Evolutionary conservation across 805 yeast genomes (phyloP).

Genomic region (Teunomyces gatunensis): DNA sequence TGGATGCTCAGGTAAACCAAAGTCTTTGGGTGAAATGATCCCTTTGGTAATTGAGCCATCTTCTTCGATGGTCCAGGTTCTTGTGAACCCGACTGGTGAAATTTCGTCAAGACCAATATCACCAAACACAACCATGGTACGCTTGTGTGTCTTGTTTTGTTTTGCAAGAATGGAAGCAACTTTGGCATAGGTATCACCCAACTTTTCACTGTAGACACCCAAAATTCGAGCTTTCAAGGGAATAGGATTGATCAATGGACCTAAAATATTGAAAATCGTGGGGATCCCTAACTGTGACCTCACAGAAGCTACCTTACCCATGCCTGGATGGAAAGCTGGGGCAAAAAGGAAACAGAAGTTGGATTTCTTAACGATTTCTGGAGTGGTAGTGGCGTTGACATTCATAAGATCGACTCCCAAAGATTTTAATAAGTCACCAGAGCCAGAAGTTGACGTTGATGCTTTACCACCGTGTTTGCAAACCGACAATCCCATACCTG

Average conservation of each 20-base stretch:
- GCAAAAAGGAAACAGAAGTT: constrained; percentile 78
- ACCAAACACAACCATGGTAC: constrained; percentile 91
- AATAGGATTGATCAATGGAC: constrained; percentile 92
- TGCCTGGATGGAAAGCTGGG: constrained; percentile 90
- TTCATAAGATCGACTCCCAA: constrained; percentile 81
- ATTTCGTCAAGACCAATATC: constrained; percentile 90
- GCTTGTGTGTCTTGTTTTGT: constrained; percentile 41
- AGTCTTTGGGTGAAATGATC: constrained; percentile 67
- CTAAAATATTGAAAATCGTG: constrained; percentile 88
- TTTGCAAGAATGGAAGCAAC: constrained; percentile 67
- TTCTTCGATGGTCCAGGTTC: constrained; percentile 67
- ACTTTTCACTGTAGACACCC: constrained; percentile 79
- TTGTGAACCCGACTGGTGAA: constrained; percentile 81
- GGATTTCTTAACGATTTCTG: constrained; percentile 49
- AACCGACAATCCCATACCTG: constrained; percentile 79
- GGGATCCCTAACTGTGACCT: constrained; percentile 83
- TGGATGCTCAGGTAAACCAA: constrained; percentile 74
- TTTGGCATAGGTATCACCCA: constrained; percentile 83
- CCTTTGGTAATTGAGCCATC: constrained; percentile 43
- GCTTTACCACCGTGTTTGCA: constrained; percentile 99
- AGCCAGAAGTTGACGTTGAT: constrained; percentile 87
- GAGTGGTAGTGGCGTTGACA: constrained; percentile 62
- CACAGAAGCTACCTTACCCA: constrained; percentile 79
- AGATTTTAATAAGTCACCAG: constrained; percentile 80
- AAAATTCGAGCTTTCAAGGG: constrained; percentile 75